phyloP scores from a whole-genome alignment of 164 flowering plant genomes.

The Chimonanthus salicifolius region DNA sequence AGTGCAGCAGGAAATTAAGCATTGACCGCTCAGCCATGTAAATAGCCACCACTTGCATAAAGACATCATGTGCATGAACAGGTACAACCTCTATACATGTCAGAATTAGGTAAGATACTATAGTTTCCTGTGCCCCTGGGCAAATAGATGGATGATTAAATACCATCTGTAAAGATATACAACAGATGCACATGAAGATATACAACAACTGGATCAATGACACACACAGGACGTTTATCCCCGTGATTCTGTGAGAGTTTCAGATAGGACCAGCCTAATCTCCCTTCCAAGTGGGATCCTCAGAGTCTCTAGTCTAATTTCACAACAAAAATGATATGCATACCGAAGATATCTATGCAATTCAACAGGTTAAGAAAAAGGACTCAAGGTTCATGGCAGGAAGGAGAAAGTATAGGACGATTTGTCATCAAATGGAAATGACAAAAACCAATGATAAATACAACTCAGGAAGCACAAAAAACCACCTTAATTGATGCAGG shows the following conservation, averaged over 20 bases:
- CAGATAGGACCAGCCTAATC: background rate
- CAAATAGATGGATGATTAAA: background rate
- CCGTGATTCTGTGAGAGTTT: too few species aligned
- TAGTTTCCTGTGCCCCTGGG: background rate
- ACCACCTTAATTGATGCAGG: background rate
- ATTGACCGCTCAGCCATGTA: background rate
- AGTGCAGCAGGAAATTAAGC: background rate
- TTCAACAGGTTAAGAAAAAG: background rate
- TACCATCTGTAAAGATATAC: too few species aligned
- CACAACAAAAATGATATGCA: background rate
- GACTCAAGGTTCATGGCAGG: background rate
- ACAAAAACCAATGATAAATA: background rate
- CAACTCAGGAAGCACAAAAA: background rate
- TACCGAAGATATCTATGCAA: too few species aligned
- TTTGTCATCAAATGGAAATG: background rate
- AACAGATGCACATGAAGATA: too few species aligned
- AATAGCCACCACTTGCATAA: background rate
- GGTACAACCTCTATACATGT: background rate
- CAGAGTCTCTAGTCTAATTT: background rate
- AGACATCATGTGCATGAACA: background rate
- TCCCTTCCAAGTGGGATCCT: background rate
- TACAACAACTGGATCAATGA: too few species aligned
- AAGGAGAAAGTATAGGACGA: background rate
- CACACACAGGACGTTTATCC: background rate
- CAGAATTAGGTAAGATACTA: background rate